Percentiles rank a stretch among this genome's conserved stretches.
phyloP scores from a whole-genome alignment of 75 land plant genomes.

The Pinus albicaulis region DNA sequence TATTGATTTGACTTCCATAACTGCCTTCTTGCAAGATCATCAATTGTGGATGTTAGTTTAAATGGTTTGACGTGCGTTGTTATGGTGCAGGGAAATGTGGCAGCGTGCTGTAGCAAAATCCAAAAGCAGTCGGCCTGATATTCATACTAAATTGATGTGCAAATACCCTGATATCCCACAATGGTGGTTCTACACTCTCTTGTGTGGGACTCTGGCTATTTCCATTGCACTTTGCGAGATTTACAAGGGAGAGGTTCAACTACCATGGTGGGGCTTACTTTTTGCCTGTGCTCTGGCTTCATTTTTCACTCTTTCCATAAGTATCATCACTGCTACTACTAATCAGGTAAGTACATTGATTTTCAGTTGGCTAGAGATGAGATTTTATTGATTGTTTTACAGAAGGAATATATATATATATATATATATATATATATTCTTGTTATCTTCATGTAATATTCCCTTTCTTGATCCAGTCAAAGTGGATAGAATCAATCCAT shows the following conservation, averaged over 20 bases:
- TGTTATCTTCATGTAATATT: too few relatives aligned
- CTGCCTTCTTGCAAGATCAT: conserved; percentile 54
- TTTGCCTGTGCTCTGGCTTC: conserved; percentile 73
- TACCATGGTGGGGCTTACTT: conserved; percentile 92
- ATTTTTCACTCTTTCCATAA: conserved; percentile 79
- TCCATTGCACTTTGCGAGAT: conserved; percentile 49
- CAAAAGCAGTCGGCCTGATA: conserved; percentile 19
- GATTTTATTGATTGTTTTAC: too few relatives aligned
- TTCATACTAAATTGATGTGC: conserved; percentile 77
- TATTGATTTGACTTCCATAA: conserved; percentile 58
- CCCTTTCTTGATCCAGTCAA: too few relatives aligned
- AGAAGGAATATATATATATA: too few relatives aligned
- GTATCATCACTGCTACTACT: conserved; percentile 88
- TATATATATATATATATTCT: too few relatives aligned
- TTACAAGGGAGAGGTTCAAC: conserved; percentile 64
- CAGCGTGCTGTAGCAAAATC: conserved; percentile 17
- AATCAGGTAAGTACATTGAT: conserved; percentile 49
- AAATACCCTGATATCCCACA: conserved; percentile 67
- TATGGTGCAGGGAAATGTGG: conserved; percentile 55
- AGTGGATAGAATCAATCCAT: too few relatives aligned
- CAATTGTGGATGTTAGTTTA: neutral
- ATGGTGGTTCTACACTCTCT: conserved; percentile 80
- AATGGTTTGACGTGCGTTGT: neutral
- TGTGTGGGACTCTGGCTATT: conserved; percentile 36
- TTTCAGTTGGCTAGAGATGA: too few relatives aligned